Percentiles rank a stretch among this genome's conserved stretches.
These are phyloP conservation scores for Zangia roseola DNA, from an alignment of 768 basidiomycete genomes.

Conservation along the genomic window DNA sequence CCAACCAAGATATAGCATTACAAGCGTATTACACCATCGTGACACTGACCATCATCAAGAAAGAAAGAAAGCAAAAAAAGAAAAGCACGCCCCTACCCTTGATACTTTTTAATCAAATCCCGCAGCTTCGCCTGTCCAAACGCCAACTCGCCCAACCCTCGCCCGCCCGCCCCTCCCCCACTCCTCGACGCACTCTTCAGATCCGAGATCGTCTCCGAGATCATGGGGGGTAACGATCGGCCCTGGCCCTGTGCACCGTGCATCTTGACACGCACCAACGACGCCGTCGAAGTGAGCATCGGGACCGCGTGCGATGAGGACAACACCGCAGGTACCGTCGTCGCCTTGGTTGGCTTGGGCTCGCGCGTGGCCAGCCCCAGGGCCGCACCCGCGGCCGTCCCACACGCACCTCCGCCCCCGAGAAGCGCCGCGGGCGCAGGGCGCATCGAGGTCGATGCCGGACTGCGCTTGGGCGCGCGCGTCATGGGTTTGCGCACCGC, in stretches of 20 bases:
- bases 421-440: not conserved
- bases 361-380: slow-evolving; percentile 16
- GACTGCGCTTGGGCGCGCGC: slow-evolving; percentile 11
- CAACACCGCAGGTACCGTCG: slow-evolving; percentile 64
- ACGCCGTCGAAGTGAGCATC: slow-evolving; percentile 72
- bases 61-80: not conserved
- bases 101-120: slow-evolving; percentile 83
- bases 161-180: not conserved
- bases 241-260: slow-evolving; percentile 19
- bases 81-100: slow-evolving; percentile 34
- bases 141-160: slow-evolving; percentile 47
- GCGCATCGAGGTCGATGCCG: slow-evolving; percentile 3
- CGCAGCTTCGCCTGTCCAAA: slow-evolving; percentile 77
- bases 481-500: slow-evolving; percentile 11
- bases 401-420: not conserved
- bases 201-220: slow-evolving; percentile 31
- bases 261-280: slow-evolving; percentile 54
- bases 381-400: not conserved
- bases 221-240: slow-evolving; percentile 31
- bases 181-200: slow-evolving; percentile 11
- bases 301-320: slow-evolving; percentile 75
- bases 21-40: no score
- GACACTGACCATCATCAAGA: not conserved
- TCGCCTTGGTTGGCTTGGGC: slow-evolving; percentile 51
- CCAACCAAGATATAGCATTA: no score